These are phyloP conservation scores for Dipteronia dyeriana DNA, from an alignment of 345 rosid genomes.

Conservation along the genomic window DNA sequence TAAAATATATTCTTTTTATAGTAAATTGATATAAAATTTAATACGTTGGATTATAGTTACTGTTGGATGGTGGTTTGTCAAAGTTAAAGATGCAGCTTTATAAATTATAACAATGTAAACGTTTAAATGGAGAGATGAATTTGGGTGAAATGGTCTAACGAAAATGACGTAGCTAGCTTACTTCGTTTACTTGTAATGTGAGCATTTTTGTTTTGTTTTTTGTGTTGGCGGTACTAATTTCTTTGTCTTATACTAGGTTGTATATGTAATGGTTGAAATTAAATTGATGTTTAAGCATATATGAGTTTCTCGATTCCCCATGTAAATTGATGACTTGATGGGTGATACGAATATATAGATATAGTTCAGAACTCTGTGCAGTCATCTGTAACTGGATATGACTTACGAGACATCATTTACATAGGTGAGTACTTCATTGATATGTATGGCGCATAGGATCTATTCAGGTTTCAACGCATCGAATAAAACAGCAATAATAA, in stretches of 20 bases:
- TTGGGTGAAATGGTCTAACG: neutral
- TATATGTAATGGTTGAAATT: neutral
- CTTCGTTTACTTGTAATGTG: neutral
- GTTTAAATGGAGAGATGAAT: neutral
- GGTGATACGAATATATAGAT: neutral
- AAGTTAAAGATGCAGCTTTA: neutral
- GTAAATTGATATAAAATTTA: too few relatives aligned
- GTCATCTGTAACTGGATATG: too few relatives aligned
- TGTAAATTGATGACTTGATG: conserved; percentile 11
- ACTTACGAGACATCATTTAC: too few relatives aligned
- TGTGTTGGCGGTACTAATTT: neutral
- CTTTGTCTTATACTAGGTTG: neutral
- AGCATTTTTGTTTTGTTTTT: neutral
- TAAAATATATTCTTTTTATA: too few relatives aligned
- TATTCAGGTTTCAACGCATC: too few relatives aligned
- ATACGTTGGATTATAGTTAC: too few relatives aligned
- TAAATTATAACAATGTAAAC: neutral
- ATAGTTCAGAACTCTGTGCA: too few relatives aligned
- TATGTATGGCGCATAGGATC: too few relatives aligned
- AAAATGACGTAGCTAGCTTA: neutral
- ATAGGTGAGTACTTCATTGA: too few relatives aligned
- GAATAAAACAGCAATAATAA: too few relatives aligned
- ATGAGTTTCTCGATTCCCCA: conserved; percentile 11
- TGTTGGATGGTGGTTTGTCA: neutral
- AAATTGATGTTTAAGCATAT: neutral